Evolutionary conservation across 2,329 filamentous ascomycete genomes (phyloP).

Genomic region (Microdochium paspali): DNA sequence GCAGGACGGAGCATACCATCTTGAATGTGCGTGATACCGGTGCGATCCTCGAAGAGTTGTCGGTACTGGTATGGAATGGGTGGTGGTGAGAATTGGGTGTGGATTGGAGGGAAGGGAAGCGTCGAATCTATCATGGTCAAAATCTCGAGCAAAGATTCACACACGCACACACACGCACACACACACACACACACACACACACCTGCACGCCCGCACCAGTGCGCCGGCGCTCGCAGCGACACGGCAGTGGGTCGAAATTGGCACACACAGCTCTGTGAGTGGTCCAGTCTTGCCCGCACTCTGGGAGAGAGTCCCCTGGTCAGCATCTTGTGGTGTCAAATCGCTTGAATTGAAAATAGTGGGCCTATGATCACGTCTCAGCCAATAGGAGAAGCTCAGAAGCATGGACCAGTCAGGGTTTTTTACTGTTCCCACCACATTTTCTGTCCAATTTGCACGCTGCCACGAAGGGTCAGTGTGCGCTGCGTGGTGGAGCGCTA

Average conservation of each 20-base stretch:
- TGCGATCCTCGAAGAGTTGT: conserved; percentile 58
- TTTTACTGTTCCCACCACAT: background rate
- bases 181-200: background rate
- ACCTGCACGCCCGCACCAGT: background rate
- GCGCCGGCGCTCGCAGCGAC: background rate
- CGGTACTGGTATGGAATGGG: conserved; percentile 14
- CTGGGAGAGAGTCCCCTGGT: background rate
- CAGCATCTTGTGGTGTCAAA: background rate
- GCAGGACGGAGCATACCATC: conserved; percentile 42
- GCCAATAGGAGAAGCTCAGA: conserved; percentile 5
- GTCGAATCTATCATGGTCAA: background rate
- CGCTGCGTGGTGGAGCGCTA: background rate
- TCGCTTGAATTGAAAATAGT: background rate
- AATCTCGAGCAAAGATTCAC: conserved; percentile 1
- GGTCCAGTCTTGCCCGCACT: background rate
- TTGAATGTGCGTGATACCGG: conserved; percentile 48
- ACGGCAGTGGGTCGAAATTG: conserved; percentile 1
- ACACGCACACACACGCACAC: background rate
- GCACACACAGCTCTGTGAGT: background rate
- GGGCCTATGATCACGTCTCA: background rate
- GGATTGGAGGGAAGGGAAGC: conserved; percentile 10
- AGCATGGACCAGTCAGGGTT: background rate
- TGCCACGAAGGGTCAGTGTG: background rate
- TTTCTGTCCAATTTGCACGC: background rate
- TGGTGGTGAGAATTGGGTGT: conserved; percentile 11